Base-by-base conservation (phyloP, 345 rosid genomes). In the Rhizophora mangle region DNA sequence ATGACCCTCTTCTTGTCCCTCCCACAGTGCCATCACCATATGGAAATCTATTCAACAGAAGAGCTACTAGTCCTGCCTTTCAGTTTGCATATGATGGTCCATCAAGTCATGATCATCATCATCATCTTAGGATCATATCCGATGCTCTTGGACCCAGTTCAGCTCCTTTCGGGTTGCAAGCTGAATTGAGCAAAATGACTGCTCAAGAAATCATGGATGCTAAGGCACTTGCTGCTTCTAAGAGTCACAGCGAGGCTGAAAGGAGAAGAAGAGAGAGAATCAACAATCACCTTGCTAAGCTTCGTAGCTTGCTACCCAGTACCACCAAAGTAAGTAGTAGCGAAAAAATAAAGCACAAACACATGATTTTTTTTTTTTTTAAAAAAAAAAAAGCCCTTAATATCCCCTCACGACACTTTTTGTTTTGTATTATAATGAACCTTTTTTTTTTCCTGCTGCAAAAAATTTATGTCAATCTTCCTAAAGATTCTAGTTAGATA, bases 161-260 rank as follows among this genome's bases (percentile, higher is more conserved):
- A 8, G 84, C 69, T 62, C 91, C 96, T 65, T 91, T 91, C 29
- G 96, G 97, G 57, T 80, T 88, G 32, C 97, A 89, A 70, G 85
- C 90, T 22, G 93, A 95, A 78, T 47, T 95, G 64, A 93, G 96
- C 19, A 92, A 90, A 78, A 83, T 92, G 96, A 87, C 91, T 43
- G 92, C 96, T n/a, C 99, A 95, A 79, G 96, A 92, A 79, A 86
- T 95, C 55, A 88, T 95, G 92, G 99, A 95, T n/a, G 99, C 99
- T 7, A 95, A 95, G 80, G 99, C 99, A 37, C 89, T 95, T 7
- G 99, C 98, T 70, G 99, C 97, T 47, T 95, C 99, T 3, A 92
- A 90, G 75, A 92, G 96, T 76, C 99, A 95, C 76, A 95, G 99
- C 72, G 99, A 92, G 68, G 97, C 98, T 53, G 99, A 95, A 80